Evolutionary conservation across 1,284 basidiomycete species (phyloP).

Genomic region (Ustilago hordei): DNA sequence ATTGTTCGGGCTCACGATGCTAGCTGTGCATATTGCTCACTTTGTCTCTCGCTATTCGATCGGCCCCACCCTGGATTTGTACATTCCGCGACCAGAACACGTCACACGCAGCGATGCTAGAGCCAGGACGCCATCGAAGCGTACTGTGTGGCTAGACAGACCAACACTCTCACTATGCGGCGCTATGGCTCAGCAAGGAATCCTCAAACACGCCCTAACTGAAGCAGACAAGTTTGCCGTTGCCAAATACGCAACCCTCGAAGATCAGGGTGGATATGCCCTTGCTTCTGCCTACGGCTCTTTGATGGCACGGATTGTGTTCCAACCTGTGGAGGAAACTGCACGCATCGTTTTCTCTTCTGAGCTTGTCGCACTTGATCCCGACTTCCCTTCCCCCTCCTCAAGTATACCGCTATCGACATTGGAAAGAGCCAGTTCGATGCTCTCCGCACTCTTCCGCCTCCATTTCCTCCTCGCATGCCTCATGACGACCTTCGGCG

Average conservation of each 20-base stretch:
- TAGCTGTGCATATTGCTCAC: slow-evolving; percentile 29
- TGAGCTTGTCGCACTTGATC: slow-evolving; percentile 21
- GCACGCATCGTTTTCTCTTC: slow-evolving; percentile 55
- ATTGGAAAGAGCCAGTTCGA: slow-evolving; percentile 1
- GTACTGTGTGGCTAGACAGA: slow-evolving; percentile 28
- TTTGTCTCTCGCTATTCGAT: slow-evolving; percentile 75
- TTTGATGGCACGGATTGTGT: slow-evolving; percentile 63
- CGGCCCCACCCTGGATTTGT: slow-evolving; percentile 82
- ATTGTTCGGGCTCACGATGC: slow-evolving; percentile 49
- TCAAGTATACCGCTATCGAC: neutral
- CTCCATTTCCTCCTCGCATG: slow-evolving; percentile 53
- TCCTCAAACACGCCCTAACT: slow-evolving; percentile 93
- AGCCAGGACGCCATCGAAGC: neutral
- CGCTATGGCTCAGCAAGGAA: slow-evolving; percentile 85
- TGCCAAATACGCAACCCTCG: slow-evolving; percentile 55
- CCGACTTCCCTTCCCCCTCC: neutral
- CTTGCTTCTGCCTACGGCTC: slow-evolving; percentile 68
- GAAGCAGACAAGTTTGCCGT: slow-evolving; percentile 87
- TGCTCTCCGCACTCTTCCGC: slow-evolving; percentile 51
- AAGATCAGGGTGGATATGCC: slow-evolving; percentile 68
- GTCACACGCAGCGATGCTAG: neutral
- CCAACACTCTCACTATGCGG: slow-evolving; percentile 73
- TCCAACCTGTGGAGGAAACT: slow-evolving; percentile 67
- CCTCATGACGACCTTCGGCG: slow-evolving; percentile 53
- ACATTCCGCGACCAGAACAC: slow-evolving; percentile 63